A percentile compares a stretch with the other conserved stretches of the same genome.
These are phyloP conservation scores for Sclerotiophoma versabilis DNA, from an alignment of 2,329 filamentous ascomycete species.

Conservation along the genomic window DNA sequence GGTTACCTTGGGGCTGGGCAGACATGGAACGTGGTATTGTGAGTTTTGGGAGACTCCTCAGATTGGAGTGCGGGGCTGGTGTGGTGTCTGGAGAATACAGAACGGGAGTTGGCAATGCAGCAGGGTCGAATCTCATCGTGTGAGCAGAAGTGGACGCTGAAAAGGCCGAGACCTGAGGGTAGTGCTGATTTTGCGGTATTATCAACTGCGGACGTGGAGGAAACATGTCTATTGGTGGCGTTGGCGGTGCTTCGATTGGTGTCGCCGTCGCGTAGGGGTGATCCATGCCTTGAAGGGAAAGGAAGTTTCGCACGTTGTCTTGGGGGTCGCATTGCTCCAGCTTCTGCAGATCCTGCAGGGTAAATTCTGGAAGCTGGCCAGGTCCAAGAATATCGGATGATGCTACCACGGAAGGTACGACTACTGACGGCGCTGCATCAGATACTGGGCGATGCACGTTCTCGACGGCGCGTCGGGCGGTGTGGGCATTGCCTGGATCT, in stretches of 20 bases:
- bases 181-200: conserved; percentile 38
- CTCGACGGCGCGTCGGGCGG: conserved; percentile 61
- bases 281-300: conserved; percentile 78
- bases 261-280: conserved; percentile 70
- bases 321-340: conserved; percentile 80
- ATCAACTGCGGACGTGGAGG: conserved; percentile 43
- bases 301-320: conserved; percentile 91
- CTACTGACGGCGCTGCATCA: conserved; percentile 67
- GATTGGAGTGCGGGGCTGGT: conserved; percentile 58
- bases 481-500: conserved; percentile 78
- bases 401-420: conserved; percentile 73
- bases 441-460: conserved; percentile 72
- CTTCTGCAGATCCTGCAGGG: conserved; percentile 76
- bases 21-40: conserved; percentile 60
- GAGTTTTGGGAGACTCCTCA: conserved; percentile 63
- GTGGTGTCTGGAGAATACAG: conserved; percentile 50
- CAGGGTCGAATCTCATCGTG: conserved; percentile 38
- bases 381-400: conserved; percentile 90
- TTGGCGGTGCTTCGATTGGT: conserved; percentile 60
- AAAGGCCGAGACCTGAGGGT: conserved; percentile 42
- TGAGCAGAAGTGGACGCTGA: conserved; percentile 47
- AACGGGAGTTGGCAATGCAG: conserved; percentile 39
- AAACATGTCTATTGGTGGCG: conserved; percentile 51
- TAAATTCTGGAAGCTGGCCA: conserved; percentile 66
- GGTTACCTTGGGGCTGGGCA: conserved; percentile 38